Evolutionary conservation across 129 eudicot species (phyloP), one percentile per base, ranked within the genome.

Genomic region (Flaveria ramosissima): DNA sequence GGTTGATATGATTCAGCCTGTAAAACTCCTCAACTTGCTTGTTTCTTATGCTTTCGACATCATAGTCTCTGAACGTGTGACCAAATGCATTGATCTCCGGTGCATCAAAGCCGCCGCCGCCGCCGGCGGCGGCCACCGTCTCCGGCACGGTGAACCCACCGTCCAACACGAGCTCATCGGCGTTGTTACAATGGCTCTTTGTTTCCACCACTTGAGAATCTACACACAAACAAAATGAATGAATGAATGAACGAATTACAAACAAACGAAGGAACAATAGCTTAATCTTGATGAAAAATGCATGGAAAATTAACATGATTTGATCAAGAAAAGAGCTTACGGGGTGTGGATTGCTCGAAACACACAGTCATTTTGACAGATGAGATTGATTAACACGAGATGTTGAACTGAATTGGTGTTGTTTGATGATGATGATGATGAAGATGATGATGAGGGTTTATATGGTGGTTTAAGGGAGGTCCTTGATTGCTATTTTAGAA

Each of bases 31-130:
- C 97, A 1, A 93, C 98, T 5, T 77, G 59, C 68, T 86, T 84
- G 73, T 90, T 90, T 53, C 98, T 79, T 68, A 83, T 83, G 56
- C 88, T 85, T 62, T 85, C 89, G 0, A 68, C 89, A 72, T 88
- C 77, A 72, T 93, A 93, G 36, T 90, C 96, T 86, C 98, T 93
- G 62, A 92, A 89, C 2, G 92, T 82, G 64, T 89, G 82, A 50
- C 97, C 97, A 77, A 87, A 92, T 32, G 97, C 78, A 82, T 92
- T 92, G 36, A 81, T 88, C 36, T 92, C 92, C 0, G 97, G 96
- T 14, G 90, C 92, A 47, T 89, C 89, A 68, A 89, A 92, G 71
- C 89, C 95, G 2, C 82, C 86, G 43, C 53, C 16, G 6, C 6
- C 16, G 72, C 76, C 17, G 57, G 69, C 24, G 12, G 26, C 59